phyloP scores from a whole-genome alignment of 1,284 basidiomycete genomes.

The Inonotus obliquus region DNA sequence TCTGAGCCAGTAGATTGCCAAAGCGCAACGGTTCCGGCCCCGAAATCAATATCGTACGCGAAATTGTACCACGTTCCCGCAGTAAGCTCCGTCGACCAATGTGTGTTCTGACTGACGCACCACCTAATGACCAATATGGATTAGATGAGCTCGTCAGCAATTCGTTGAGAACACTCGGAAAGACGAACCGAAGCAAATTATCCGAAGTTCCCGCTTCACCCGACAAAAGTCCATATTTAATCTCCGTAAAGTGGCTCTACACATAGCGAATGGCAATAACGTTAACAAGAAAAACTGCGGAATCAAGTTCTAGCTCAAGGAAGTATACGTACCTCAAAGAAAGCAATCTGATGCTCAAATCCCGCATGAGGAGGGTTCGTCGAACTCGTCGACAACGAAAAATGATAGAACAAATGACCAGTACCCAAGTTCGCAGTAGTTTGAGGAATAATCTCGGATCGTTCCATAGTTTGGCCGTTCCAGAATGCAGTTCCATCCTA shows the following conservation, averaged over 20 bases:
- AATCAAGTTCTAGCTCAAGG: neutral
- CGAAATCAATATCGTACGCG: conserved; percentile 23
- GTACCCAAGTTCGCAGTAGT: conserved; percentile 26
- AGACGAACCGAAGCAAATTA: conserved; percentile 22
- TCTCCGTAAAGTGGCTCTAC: conserved; percentile 24
- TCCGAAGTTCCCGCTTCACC: conserved; percentile 22
- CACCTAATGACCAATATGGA: conserved; percentile 15
- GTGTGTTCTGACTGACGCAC: conserved; percentile 20
- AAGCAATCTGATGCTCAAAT: conserved; percentile 23
- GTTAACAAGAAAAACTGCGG: neutral
- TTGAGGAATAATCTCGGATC: conserved; percentile 28
- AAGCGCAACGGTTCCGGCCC: conserved; percentile 22
- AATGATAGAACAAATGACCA: conserved; percentile 28
- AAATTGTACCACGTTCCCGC: conserved; percentile 28
- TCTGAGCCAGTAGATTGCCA: conserved; percentile 22
- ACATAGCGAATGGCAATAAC: conserved; percentile 4
- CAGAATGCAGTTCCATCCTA: conserved; percentile 24
- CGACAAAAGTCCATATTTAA: conserved; percentile 26
- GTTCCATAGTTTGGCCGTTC: conserved; percentile 26
- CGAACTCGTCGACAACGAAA: conserved; percentile 25
- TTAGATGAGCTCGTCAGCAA: neutral
- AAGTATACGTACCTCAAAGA: conserved; percentile 26
- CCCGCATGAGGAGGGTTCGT: conserved; percentile 25
- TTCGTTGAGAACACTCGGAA: neutral
- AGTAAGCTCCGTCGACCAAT: conserved; percentile 23